A percentile compares a stretch with the other conserved stretches of the same genome.
These are phyloP conservation scores for Protomyces inundatus DNA, from an alignment of 1,139 yeast genomes.

Conservation along the genomic window DNA sequence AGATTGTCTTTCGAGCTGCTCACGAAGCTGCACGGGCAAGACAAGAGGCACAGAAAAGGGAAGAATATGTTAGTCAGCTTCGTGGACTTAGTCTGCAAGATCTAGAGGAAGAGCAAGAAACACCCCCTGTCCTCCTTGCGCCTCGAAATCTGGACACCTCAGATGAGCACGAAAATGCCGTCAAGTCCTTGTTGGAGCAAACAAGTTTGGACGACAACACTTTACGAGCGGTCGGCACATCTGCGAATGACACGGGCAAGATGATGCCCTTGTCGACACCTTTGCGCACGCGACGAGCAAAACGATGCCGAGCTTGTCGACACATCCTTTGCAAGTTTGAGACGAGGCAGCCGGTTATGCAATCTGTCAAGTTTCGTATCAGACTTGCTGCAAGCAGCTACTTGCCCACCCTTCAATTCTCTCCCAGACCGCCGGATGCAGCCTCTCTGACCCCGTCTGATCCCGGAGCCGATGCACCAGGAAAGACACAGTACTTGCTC, in stretches of 20 bases:
- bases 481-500: conserved; percentile 16
- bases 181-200: background rate
- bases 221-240: background rate
- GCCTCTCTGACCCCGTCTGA: background rate
- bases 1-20: background rate
- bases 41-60: background rate
- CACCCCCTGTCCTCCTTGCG: background rate
- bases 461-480: background rate
- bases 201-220: background rate
- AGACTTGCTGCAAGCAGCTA: background rate
- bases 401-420: background rate
- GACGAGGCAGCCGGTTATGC: conserved; percentile 2
- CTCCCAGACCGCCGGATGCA: background rate
- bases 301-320: conserved; percentile 33
- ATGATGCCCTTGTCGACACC: conserved; percentile 30
- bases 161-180: background rate
- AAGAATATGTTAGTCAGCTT: background rate
- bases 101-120: background rate
- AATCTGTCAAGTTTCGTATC: background rate
- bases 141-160: background rate
- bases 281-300: conserved; percentile 32
- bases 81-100: background rate
- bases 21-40: background rate
- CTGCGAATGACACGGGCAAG: background rate
- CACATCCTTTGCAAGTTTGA: conserved; percentile 34